These are phyloP conservation scores for Artemisia argyi DNA, from an alignment of 129 eudicot species.

Conservation along the genomic window DNA sequence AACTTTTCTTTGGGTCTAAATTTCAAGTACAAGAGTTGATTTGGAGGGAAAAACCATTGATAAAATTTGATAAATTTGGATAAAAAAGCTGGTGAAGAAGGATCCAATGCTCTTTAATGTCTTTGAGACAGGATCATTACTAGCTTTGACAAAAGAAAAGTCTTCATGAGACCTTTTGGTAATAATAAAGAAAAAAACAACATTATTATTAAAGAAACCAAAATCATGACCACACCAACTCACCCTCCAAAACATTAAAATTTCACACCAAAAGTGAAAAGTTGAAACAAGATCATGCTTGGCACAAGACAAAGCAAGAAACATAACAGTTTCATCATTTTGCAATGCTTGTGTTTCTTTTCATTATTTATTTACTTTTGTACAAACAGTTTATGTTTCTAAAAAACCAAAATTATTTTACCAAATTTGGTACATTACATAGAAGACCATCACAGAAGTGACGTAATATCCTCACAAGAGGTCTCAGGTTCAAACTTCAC, in stretches of 20 bases:
- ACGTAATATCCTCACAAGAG: too few species aligned
- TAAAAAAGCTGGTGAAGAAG: constrained; percentile 8
- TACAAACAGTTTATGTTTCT: not conserved
- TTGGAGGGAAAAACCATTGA: not conserved
- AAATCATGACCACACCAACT: constrained; percentile 32
- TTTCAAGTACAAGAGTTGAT: not conserved
- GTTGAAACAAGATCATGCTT: constrained; percentile 22
- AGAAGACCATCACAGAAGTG: too few species aligned
- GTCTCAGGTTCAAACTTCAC: too few species aligned
- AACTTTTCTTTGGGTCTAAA: too few species aligned
- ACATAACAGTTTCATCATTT: not conserved
- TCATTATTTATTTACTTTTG: not conserved
- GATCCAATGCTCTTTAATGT: constrained; percentile 33
- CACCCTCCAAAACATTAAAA: constrained; percentile 18
- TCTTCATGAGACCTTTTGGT: constrained; percentile 29
- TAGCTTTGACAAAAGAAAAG: constrained; percentile 30
- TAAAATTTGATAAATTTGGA: not conserved
- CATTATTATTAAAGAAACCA: constrained; percentile 23
- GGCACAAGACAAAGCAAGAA: constrained; percentile 25
- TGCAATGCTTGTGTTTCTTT: constrained; percentile 1
- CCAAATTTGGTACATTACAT: not conserved
- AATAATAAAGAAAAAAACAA: constrained; percentile 16
- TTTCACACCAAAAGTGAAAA: constrained; percentile 14
- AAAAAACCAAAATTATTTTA: not conserved
- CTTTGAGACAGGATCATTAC: constrained; percentile 4